These are phyloP conservation scores for Scedosporium aurantiacum DNA, from an alignment of 2,329 filamentous ascomycete species.

Conservation along the genomic window DNA sequence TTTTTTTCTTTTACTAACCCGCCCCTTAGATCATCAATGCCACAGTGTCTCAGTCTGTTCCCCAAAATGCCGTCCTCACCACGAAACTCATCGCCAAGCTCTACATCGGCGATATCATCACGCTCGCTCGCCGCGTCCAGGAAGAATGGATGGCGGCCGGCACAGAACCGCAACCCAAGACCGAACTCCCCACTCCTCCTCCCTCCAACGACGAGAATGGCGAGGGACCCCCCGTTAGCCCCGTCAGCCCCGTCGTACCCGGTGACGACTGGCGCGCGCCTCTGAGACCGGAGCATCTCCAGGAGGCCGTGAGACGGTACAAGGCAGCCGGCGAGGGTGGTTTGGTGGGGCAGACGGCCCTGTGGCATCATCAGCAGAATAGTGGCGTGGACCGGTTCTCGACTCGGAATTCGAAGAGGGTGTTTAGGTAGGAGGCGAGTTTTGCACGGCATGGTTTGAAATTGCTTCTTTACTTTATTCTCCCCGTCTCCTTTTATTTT, in stretches of 20 bases:
- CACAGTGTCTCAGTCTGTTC: slow-evolving; percentile 69
- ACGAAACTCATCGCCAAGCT: slow-evolving; percentile 67
- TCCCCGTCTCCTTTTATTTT: neutral
- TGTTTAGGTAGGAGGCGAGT: slow-evolving; percentile 34
- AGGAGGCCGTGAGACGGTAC: slow-evolving; percentile 62
- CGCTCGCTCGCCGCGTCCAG: slow-evolving; percentile 59
- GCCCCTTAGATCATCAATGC: slow-evolving; percentile 58
- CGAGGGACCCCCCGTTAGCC: neutral
- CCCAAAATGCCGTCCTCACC: slow-evolving; percentile 61
- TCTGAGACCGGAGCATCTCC: slow-evolving; percentile 61
- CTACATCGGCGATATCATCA: slow-evolving; percentile 66
- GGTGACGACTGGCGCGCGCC: slow-evolving; percentile 36
- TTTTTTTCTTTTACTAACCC: neutral
- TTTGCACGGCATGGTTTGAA: neutral
- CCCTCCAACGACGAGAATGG: slow-evolving; percentile 14
- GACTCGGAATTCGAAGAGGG: slow-evolving; percentile 36
- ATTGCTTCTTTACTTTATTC: neutral
- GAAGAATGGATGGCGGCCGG: slow-evolving; percentile 54
- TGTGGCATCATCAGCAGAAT: slow-evolving; percentile 50
- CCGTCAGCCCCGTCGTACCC: neutral
- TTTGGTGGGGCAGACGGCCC: slow-evolving; percentile 45
- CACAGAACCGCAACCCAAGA: slow-evolving; percentile 48
- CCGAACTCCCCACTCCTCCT: slow-evolving; percentile 35
- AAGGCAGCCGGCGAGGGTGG: slow-evolving; percentile 52
- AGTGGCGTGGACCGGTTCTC: slow-evolving; percentile 51